Base-by-base conservation (phyloP, 1,284 basidiomycete species). In the Rhodotorula sp. region DNA sequence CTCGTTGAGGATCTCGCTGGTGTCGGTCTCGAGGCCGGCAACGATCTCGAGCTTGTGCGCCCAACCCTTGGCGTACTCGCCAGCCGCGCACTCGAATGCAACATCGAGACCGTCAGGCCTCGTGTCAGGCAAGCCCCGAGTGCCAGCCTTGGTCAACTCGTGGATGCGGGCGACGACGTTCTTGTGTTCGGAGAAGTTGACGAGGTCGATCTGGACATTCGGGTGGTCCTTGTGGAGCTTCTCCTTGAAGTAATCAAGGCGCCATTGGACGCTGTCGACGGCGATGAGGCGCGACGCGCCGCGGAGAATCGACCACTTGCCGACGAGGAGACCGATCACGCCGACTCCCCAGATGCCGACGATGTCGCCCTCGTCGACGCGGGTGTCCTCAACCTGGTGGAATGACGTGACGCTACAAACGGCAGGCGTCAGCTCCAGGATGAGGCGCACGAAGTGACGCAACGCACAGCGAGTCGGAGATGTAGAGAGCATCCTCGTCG, bases 11-110 rank as follows among this genome's bases (percentile, higher is more conserved):
- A 87, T 47, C 61, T 62, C 61, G 22, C 29, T 34, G 0, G 86
- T 86, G 76, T 91, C 90, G 0, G 89, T 91, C 81, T 91, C 89
- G 48, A 91, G 83, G 84, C 88, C 87, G 51, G 90, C 80, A 19
- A 85, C 78, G 79, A 89, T 88, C 80, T 90, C 86, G 49, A 87
- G 82, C 77, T 88, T 89, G 82, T 90, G 89, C 9, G 83, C 36
- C 61, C 75, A 70, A 7, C 72, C 70, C 72, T 78, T 77, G 36
- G 78, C 70, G 46, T 68, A 75, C 59, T 76, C 71, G 24, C 64
- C 72, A 62, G 62, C 74, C 78, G 81, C 80, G 75, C 84, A 83
- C 73, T 87, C 86, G 62, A 88, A 78, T 9, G 85, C 84, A 57
- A 87, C 85, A 76, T 90, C 88, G 9, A 90, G 78, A 19, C 89